Percentiles rank a stretch among this genome's conserved stretches.
Conservation (phyloP, 495 filamentous ascomycete species). For the Trichoderma virens region DNA sequence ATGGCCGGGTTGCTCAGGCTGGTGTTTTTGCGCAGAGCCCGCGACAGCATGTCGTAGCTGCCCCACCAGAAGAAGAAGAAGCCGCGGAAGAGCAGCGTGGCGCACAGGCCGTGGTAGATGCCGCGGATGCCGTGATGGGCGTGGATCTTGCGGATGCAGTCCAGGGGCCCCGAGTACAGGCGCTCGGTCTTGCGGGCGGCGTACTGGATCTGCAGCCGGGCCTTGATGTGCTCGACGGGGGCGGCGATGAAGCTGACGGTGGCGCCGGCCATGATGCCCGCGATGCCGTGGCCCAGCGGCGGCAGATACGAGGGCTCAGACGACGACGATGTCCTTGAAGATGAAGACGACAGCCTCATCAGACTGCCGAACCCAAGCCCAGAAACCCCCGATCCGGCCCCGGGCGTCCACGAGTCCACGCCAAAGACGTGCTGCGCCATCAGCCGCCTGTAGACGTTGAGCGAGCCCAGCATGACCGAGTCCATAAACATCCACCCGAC, state of each 20-base stretch:
- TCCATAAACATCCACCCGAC: conserved; percentile 99
- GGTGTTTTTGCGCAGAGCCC: conserved; percentile 56
- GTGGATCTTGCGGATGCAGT: conserved; percentile 66
- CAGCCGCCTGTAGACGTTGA: conserved; percentile 79
- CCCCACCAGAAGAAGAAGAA: conserved; percentile 99
- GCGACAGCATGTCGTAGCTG: conserved; percentile 75
- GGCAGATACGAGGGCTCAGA: conserved; percentile 47
- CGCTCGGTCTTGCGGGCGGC: conserved; percentile 61
- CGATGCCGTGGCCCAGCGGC: conserved; percentile 72
- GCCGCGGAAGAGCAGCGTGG: conserved; percentile 80
- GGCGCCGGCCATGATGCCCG: conserved; percentile 77
- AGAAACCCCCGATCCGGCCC: neutral
- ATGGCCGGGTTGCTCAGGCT: conserved; percentile 67
- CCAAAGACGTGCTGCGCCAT: conserved; percentile 74
- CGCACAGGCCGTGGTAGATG: conserved; percentile 73
- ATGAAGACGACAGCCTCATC: conserved; percentile 12
- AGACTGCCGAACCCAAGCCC: no score
- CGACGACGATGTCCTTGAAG: neutral
- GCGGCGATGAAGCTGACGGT: conserved; percentile 90
- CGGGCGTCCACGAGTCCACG: conserved; percentile 32
- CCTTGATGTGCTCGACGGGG: conserved; percentile 94
- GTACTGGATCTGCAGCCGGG: conserved; percentile 89
- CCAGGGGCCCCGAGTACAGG: conserved; percentile 78
- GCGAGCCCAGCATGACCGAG: conserved; percentile 83
- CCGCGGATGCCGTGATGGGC: conserved; percentile 63